These are phyloP conservation scores for Immersiella caudata DNA, from an alignment of 495 filamentous ascomycete species.

Conservation along the genomic window DNA sequence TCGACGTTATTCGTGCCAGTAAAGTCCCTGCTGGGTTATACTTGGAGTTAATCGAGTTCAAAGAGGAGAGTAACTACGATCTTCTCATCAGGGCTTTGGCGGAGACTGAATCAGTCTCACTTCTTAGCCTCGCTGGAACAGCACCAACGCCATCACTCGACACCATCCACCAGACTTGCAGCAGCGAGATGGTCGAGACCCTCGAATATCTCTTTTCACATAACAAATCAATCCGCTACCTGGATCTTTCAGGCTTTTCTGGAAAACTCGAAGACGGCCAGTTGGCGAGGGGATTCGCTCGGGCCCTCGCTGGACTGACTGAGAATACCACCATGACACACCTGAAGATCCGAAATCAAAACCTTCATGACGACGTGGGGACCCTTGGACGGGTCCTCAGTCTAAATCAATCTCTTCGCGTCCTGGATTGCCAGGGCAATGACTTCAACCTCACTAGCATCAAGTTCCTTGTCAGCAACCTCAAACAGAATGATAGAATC, in stretches of 20 bases:
- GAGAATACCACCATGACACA: conserved; percentile 74
- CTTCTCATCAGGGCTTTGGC: conserved; percentile 72
- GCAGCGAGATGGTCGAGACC: conserved; percentile 71
- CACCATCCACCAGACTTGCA: conserved; percentile 52
- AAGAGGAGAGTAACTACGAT: conserved; percentile 74
- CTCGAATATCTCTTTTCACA: conserved; percentile 74
- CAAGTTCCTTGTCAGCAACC: conserved; percentile 35
- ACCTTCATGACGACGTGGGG: conserved; percentile 49
- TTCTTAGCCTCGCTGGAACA: conserved; percentile 86
- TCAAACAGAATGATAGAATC: conserved; percentile 32
- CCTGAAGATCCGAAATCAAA: conserved; percentile 70
- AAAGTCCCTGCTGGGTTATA: conserved; percentile 71
- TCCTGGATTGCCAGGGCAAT: conserved; percentile 48
- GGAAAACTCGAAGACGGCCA: conserved; percentile 84
- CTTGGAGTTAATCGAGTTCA: conserved; percentile 84
- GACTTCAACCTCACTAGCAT: conserved; percentile 44
- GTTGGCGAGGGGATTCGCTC: conserved; percentile 79
- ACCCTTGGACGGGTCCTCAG: conserved; percentile 54
- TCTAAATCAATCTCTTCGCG: conserved; percentile 28
- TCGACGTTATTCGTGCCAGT: conserved; percentile 65
- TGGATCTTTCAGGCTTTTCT: conserved; percentile 89
- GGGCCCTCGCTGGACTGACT: conserved; percentile 74
- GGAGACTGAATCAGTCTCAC: conserved; percentile 70
- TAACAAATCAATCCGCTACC: conserved; percentile 73
- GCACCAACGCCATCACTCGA: conserved; percentile 76